Evolutionary conservation across 305 asterid genomes (phyloP).

Genomic region (Andrographis paniculata): DNA sequence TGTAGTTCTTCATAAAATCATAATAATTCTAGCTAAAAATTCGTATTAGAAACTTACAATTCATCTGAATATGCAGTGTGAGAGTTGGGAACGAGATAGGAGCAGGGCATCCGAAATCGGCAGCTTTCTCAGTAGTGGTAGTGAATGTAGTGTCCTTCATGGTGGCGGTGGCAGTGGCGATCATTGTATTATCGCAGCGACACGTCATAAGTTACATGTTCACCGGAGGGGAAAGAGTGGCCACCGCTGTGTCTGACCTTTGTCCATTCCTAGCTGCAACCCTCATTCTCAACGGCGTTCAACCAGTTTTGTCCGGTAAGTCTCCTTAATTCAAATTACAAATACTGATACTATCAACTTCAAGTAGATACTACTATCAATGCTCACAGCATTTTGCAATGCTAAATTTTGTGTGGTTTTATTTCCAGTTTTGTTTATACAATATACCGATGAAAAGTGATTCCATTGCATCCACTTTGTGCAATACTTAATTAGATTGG

Average conservation of each 20-base stretch:
- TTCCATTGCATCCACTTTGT: too few relatives aligned
- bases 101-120: conserved; percentile 66
- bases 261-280: conserved; percentile 41
- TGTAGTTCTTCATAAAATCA: too few relatives aligned
- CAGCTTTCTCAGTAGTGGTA: conserved; percentile 53
- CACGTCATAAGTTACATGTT: conserved; percentile 47
- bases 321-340: not conserved
- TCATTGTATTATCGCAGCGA: conserved; percentile 34
- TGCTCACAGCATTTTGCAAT: too few relatives aligned
- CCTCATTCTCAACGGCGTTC: conserved; percentile 43
- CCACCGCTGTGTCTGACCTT: conserved; percentile 41
- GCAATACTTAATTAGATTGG: too few relatives aligned
- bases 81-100: conserved; percentile 83
- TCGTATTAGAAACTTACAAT: not conserved
- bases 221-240: conserved; percentile 38
- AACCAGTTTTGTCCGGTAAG: conserved; percentile 48
- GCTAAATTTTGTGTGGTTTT: too few relatives aligned
- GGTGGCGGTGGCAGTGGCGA: conserved; percentile 44
- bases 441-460: too few relatives aligned
- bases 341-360: not conserved
- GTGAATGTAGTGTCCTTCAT: conserved; percentile 45
- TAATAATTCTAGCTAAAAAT: too few relatives aligned
- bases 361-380: too few relatives aligned
- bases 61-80: conserved; percentile 34
- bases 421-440: too few relatives aligned